Conservation (phyloP, 192 early-diverging fungal species). For the Diversispora epigaea region DNA sequence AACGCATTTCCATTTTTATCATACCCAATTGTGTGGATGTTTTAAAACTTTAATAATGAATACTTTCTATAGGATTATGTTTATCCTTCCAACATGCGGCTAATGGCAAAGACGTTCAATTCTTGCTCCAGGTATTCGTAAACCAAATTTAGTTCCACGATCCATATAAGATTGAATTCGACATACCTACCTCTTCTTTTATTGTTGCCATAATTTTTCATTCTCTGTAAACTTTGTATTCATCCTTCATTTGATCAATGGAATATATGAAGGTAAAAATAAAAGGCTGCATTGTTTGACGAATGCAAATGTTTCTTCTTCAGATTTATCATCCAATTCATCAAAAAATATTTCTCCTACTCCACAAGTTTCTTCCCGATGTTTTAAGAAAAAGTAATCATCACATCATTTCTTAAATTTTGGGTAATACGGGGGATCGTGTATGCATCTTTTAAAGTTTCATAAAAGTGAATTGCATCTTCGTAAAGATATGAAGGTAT, state of each 20-base stretch:
- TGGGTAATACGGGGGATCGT: conserved; percentile 80
- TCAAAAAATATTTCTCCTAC: conserved; percentile 99
- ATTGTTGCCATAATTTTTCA: conserved; percentile 90
- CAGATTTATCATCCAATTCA: conserved; percentile 74
- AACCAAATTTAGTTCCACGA: conserved; percentile 97
- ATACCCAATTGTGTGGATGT: conserved; percentile 73
- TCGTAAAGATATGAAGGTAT: conserved; percentile 88
- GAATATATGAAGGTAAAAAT: conserved; percentile 84
- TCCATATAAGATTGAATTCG: conserved; percentile 98
- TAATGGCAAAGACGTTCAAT: conserved; percentile 94
- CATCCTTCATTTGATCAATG: conserved; percentile 80
- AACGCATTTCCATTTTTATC: not conserved
- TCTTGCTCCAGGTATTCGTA: conserved; percentile 91
- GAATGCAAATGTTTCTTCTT: conserved; percentile 81
- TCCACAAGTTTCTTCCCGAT: conserved; percentile 87
- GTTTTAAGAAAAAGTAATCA: conserved; percentile 86
- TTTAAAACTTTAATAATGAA: conserved; percentile 75
- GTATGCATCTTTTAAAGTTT: conserved; percentile 85
- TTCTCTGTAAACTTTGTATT: conserved; percentile 72
- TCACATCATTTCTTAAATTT: conserved; percentile 97
- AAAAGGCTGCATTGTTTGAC: conserved; percentile 78
- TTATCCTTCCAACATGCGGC: conserved; percentile 96
- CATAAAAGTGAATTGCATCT: conserved; percentile 93
- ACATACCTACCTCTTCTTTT: conserved; percentile 95
- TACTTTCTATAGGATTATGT: conserved; percentile 65